These are phyloP conservation scores for Fusarium tuaranense DNA, from an alignment of 2,329 filamentous ascomycete species.

Conservation along the genomic window DNA sequence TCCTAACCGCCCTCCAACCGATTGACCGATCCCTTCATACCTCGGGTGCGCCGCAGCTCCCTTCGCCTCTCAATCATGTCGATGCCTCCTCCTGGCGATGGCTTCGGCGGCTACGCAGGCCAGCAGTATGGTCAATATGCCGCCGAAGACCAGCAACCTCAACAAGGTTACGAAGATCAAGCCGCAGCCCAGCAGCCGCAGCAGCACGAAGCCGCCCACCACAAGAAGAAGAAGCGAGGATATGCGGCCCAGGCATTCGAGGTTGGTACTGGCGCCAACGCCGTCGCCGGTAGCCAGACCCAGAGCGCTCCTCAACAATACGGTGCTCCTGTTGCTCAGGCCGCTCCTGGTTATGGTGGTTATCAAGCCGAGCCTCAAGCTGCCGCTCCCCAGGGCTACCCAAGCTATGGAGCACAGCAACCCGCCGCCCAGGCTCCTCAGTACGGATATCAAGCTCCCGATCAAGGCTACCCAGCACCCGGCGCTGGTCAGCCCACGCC, in stretches of 20 bases:
- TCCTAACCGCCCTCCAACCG: slow-evolving; percentile 11
- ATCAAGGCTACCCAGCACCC: slow-evolving; percentile 72
- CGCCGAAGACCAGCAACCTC: slow-evolving; percentile 53
- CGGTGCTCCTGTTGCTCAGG: slow-evolving; percentile 58
- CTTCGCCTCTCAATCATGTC: slow-evolving; percentile 61
- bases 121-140: slow-evolving; percentile 61
- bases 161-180: slow-evolving; percentile 53
- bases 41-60: slow-evolving; percentile 43
- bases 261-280: slow-evolving; percentile 89
- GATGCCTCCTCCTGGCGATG: slow-evolving; percentile 65
- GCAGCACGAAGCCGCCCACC: slow-evolving; percentile 52
- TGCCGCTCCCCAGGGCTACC: slow-evolving; percentile 53
- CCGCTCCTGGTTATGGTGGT: slow-evolving; percentile 66
- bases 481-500: slow-evolving; percentile 49
- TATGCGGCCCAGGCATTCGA: slow-evolving; percentile 97
- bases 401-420: slow-evolving; percentile 59
- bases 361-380: slow-evolving; percentile 66
- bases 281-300: slow-evolving; percentile 63
- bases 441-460: slow-evolving; percentile 76
- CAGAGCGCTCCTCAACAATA: slow-evolving; percentile 56
- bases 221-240: slow-evolving; percentile 90
- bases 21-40: slow-evolving; percentile 32
- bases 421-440: slow-evolving; percentile 53
- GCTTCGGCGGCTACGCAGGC: slow-evolving; percentile 52
- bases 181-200: slow-evolving; percentile 43